Conservation (phyloP, 257 asterid genomes). For the Solanum raphanifolium region DNA sequence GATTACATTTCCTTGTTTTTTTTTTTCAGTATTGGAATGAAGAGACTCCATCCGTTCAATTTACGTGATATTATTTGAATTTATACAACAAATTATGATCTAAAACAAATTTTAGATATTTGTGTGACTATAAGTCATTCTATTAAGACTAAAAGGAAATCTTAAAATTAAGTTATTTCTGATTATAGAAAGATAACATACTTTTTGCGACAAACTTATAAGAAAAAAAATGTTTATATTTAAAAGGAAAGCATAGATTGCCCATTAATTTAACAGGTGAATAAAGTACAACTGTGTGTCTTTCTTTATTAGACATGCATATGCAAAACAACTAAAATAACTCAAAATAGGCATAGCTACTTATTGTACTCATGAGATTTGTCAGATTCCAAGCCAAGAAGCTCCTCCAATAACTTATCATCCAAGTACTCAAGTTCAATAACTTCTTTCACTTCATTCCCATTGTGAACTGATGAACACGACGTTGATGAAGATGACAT, state of each 20-base stretch:
- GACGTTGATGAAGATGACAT: neutral
- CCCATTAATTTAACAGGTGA: neutral
- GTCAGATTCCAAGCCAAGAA: constrained; percentile 1
- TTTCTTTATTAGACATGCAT: neutral
- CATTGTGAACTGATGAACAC: neutral
- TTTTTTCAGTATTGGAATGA: neutral
- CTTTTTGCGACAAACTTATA: too few species aligned
- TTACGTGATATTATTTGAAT: neutral
- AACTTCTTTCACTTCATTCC: neutral
- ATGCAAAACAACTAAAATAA: neutral
- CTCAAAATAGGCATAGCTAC: neutral
- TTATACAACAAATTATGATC: neutral
- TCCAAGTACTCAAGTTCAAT: constrained; percentile 23
- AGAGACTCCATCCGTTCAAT: neutral
- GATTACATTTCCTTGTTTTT: neutral
- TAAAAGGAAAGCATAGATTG: neutral
- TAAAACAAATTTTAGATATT: too few species aligned
- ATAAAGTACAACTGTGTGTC: neutral
- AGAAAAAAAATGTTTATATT: neutral
- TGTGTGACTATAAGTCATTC: too few species aligned
- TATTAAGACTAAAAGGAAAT: too few species aligned
- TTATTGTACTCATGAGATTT: neutral
- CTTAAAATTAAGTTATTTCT: too few species aligned
- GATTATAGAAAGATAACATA: too few species aligned
- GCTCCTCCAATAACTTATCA: constrained; percentile 24